A percentile compares a stretch with the other conserved stretches of the same genome.
These are phyloP conservation scores for Ophiocordyceps unilateralis DNA, from an alignment of 2,329 filamentous ascomycete species.

Conservation along the genomic window DNA sequence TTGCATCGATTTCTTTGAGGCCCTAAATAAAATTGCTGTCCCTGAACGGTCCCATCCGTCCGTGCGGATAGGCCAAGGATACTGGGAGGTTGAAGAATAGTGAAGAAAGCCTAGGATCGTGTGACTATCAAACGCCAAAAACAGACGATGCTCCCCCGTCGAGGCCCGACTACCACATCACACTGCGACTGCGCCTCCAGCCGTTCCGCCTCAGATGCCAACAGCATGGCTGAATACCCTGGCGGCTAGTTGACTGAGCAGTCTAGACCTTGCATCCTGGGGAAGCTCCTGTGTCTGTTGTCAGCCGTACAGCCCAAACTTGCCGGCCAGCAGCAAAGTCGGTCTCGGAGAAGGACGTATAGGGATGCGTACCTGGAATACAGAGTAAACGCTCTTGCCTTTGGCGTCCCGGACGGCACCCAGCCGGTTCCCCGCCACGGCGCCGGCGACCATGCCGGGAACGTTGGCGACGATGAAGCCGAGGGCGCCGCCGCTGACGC, in stretches of 20 bases:
- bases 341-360: neutral
- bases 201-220: slow-evolving; percentile 15
- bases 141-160: neutral
- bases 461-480: slow-evolving; percentile 94
- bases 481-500: slow-evolving; percentile 71
- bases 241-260: slow-evolving; percentile 69
- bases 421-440: slow-evolving; percentile 82
- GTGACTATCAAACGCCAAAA: neutral
- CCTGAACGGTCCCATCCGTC: neutral
- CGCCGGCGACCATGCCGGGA: slow-evolving; percentile 73
- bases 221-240: slow-evolving; percentile 75
- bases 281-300: slow-evolving; percentile 48
- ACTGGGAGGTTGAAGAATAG: neutral
- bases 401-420: slow-evolving; percentile 77
- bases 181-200: neutral
- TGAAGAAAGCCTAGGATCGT: neutral
- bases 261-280: slow-evolving; percentile 59
- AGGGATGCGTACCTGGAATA: slow-evolving; percentile 45
- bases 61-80: neutral
- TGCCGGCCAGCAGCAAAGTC: neutral
- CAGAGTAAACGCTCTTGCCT: slow-evolving; percentile 88
- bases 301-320: neutral
- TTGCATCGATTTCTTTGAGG: neutral
- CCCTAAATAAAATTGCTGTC: slow-evolving; percentile 1
- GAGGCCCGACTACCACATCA: neutral